Evolutionary conservation across 2,329 filamentous ascomycete genomes (phyloP).

Genomic region (Microdochium nivale): DNA sequence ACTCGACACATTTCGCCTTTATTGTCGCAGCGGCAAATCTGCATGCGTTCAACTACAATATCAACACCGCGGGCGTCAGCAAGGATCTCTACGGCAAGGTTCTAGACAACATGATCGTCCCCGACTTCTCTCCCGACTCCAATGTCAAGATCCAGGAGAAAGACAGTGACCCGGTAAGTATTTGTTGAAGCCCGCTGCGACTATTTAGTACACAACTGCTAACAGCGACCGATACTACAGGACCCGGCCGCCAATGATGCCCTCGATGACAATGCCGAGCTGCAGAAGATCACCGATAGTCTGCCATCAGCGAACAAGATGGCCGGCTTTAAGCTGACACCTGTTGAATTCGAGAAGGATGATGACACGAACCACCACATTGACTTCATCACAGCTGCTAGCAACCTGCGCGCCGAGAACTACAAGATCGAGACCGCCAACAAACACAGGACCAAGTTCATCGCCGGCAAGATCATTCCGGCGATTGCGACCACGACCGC

Average conservation of each 20-base stretch:
- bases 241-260: conserved; percentile 69
- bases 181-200: neutral
- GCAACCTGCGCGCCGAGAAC: conserved; percentile 93
- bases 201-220: conserved; percentile 4
- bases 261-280: conserved; percentile 66
- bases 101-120: conserved; percentile 86
- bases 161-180: conserved; percentile 75
- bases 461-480: conserved; percentile 98
- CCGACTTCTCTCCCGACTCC: conserved; percentile 85
- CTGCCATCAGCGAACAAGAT: conserved; percentile 74
- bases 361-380: conserved; percentile 98
- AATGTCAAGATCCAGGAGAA: conserved; percentile 95
- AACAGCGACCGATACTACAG: conserved; percentile 20
- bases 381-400: conserved; percentile 96
- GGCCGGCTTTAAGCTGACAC: conserved; percentile 78
- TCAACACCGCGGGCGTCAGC: conserved; percentile 70
- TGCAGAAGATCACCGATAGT: conserved; percentile 61
- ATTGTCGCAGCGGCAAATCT: conserved; percentile 83
- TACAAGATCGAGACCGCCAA: conserved; percentile 94
- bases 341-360: conserved; percentile 98
- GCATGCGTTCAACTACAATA: conserved; percentile 96
- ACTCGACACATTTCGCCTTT: conserved; percentile 81
- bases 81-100: conserved; percentile 69
- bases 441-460: conserved; percentile 98
- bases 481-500: conserved; percentile 97